Evolutionary conservation across 2,329 filamentous ascomycete genomes (phyloP), one percentile per base, ranked within the genome.

Genomic region (Blastomyces gilchristii): DNA sequence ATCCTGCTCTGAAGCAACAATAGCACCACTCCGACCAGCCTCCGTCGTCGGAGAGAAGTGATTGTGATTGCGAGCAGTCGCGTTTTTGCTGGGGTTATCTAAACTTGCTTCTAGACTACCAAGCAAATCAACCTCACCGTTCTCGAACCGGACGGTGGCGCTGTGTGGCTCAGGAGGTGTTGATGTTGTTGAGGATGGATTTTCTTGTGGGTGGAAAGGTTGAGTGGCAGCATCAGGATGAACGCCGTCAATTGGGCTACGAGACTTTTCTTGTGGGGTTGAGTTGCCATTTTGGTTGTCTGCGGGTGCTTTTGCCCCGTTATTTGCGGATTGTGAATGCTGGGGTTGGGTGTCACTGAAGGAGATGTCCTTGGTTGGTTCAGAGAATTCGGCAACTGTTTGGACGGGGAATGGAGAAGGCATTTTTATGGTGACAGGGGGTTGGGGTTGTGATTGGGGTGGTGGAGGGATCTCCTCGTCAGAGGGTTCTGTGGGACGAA

Each of bases 71-170:
- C 6, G 31, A 16, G 47, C 18, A 28, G 37, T 14, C 25, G n/a
- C 9, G 5, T 4, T 16, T 4, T 52, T 43, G 31, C 37, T 34
- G 16, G 52, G 62, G 37, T 57, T 64, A 31, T 66, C 66, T 50
- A 80, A 66, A 62, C 79, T 79, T 31, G 74, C 75, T 66, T 82
- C 80, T 31, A 82, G 67, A 62, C 76, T 81, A 45, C 77, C 79
- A 37, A 81, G 69, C 41, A 82, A 67, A 70, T 82, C 79, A 39
- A 76, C 69, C 61, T 79, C 77, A 8, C 71, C 73, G 47, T 76
- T 75, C 22, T 75, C 54, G 43, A 67, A 66, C 56, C 22, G 69
- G 58, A 61, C 53, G 41, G 25, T 50, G 16, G 25, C 61, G 52
- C 57, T 45, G 22, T 58, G 9, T 47, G 28, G 22, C 57, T 62